Base-by-base conservation (phyloP, 768 basidiomycete genomes). In the Daedaleopsis nitida region DNA sequence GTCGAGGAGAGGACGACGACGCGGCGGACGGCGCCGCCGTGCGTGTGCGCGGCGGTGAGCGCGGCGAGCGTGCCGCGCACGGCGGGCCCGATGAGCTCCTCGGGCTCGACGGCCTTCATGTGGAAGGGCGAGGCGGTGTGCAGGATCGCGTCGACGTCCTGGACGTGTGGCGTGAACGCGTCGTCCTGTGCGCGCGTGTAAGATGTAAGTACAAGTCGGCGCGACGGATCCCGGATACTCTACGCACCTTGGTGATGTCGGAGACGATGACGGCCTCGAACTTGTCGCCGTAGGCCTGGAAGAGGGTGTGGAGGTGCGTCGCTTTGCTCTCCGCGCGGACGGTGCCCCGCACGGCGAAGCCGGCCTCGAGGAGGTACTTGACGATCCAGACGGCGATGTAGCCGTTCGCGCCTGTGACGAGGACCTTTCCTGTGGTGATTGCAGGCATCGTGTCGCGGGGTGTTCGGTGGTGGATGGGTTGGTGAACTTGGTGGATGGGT, bases 1-100 rank as follows among this genome's bases (percentile, higher is more conserved):
- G 75, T 73, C 1, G 89, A 91, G 8, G 85, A 85, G 0, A 87
- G 89, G 58, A 91, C 73, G 10, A 92, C 84, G 45, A 94, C 76
- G 6, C 91, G 83, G 70, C 88, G 86, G 65, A 93, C 77, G 12
- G 47, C n/a, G n/a, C 69, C 63, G 51, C 82, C 77, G 68, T 39
- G 44, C 69, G 84, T 86, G 53, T 82, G 68, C 5, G 84, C 80
- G 44, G 84, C 84, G 62, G 82, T 74, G 32, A 93, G 75, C 13
- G 92, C 77, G 10, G 83, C 79, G 0, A 82, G 64, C 0, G 92
- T 92, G 1, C 92, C 91, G 3, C 83, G 74, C 8, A 93, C 81
- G 21, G 92, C 91, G 4, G 92, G 92, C 12, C 70, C 73, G 62
- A 91, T 84, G 32, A 89, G 64, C 55, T 89, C 86, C 13, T 60